Base-by-base conservation (phyloP, 306 rosid species). In the Sicyos baderoa region DNA sequence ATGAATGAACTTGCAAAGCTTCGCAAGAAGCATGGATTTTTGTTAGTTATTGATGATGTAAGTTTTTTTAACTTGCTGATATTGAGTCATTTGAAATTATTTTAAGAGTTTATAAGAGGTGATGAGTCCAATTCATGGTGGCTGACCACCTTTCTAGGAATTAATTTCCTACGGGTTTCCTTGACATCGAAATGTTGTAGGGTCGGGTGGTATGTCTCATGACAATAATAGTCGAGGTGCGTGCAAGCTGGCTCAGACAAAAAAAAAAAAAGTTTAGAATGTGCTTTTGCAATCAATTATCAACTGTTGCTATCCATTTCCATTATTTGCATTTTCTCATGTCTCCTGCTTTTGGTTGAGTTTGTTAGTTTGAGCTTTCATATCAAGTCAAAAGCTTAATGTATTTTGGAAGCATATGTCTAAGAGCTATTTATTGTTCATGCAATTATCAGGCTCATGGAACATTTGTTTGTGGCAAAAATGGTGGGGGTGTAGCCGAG, bases 401-500 rank as follows among this genome's bases (percentile, higher is more conserved):
- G 17, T 19, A 5, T 35, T 48, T 61, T n/a, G 37, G 68, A 17
- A 61, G 25, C 1, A 10, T 44, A 37, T 64, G 13, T 44, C 37
- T 64, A 76, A 54, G 51, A 73, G 47, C 48, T 48, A 21, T n/a
- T 49, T 48, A 21, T n/a, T 49, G 23, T 50, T 68, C 29, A 44
- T 47, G 23, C 16, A 47, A 50, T 18, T 27, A 13, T 32, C 87
- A 89, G 97, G 97, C 98, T 79, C 97, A 90, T 81, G 98, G 98
- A 72, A 80, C 97, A 68, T 85, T 93, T 68, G 91, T 93, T 80
- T 93, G 96, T 53, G 96, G 98, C 5, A 77, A 82, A 85, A 86
- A 81, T 84, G 98, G 98, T 23, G 97, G 98, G 14, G 97, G 97
- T 54, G 97, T 93, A 25, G 98, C 96, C 44, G 98, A 93, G 87